phyloP scores from a whole-genome alignment of 2,329 filamentous ascomycete species.

The Paramyrothecium sp. region DNA sequence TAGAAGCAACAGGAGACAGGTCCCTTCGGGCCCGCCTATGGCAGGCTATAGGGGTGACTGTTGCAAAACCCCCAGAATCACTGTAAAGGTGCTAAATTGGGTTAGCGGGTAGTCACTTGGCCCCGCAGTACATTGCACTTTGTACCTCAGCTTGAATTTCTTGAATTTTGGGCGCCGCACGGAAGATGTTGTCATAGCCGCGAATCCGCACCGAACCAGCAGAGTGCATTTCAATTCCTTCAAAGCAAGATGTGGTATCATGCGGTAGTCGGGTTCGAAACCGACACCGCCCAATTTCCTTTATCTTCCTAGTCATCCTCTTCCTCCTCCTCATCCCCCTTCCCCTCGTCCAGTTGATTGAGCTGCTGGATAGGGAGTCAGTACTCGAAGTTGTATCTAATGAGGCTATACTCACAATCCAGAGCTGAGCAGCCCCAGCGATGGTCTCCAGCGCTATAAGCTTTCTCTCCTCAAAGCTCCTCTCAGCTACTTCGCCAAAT shows the following conservation, averaged over 20 bases:
- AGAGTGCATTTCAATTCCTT: background rate
- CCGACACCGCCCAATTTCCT: background rate
- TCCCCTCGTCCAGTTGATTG: constrained; percentile 1
- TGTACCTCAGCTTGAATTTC: too few relatives aligned
- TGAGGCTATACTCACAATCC: background rate
- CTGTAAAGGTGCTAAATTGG: background rate
- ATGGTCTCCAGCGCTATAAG: constrained; percentile 1
- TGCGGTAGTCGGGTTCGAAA: background rate
- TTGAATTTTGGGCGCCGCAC: background rate
- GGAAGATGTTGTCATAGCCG: background rate
- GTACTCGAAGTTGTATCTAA: constrained; percentile 1
- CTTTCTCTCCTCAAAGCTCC: background rate
- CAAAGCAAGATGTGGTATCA: background rate
- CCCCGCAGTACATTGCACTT: background rate
- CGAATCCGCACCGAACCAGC: background rate
- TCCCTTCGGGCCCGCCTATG: too few relatives aligned
- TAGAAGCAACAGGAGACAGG: too few relatives aligned
- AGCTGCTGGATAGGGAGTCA: background rate
- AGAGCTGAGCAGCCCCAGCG: constrained; percentile 1
- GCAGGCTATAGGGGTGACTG: background rate
- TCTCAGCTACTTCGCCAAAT: background rate
- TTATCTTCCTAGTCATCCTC: constrained; percentile 1
- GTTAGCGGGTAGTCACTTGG: background rate
- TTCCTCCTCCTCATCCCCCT: background rate
- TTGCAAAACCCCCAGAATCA: too few relatives aligned